Base-by-base conservation (phyloP, 805 yeast genomes). In the Monosporozyma servazzii region DNA sequence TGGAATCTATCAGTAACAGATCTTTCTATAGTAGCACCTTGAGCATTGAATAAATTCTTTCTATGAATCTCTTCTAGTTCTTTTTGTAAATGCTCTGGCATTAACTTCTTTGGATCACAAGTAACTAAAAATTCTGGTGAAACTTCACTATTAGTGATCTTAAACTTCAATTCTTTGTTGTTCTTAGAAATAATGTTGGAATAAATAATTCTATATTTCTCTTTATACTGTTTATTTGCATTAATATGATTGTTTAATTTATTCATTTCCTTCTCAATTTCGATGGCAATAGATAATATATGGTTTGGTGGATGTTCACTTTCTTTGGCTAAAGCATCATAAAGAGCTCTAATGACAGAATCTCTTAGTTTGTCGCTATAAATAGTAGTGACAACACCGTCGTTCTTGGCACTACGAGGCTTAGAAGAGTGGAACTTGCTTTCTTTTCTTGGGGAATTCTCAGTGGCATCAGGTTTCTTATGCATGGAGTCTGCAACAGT, bases 1-100 rank as follows among this genome's bases (percentile, higher is more conserved):
- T 95, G 85, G 69, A 93, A 93, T 68, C 98, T 77, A 68, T 91
- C 98, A 7, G 99, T 93, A 39, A 88, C 89, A 1, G 98, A 96
- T 61, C 97, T 79, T 74, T 89, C 88, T 62, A 91, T 93, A 6
- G 88, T 89, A 6, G 99, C 98, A 61, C 97, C 96, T 71, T 88
- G 97, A 2, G 99, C 99, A 65, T 91, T 95, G 69, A 86, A 91
- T 65, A 93, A 74, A 68, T 93, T 93, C 68, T 88, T 86, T 66
- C 86, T 84, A 63, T 87, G 88, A 59, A 93, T 77, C 61, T 85
- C 82, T 62, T 88, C 95, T 58, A 90, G 76, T 66, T 90, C 93
- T 67, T 84, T 78, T 69, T 86, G 88, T 59, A 93, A 77, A 33
- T 88, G 81, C 62, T 87, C 96, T 3, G 97, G 96, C 0, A 98